phyloP scores from a whole-genome alignment of 768 basidiomycete species.

The Lyophyllum shimeji region DNA sequence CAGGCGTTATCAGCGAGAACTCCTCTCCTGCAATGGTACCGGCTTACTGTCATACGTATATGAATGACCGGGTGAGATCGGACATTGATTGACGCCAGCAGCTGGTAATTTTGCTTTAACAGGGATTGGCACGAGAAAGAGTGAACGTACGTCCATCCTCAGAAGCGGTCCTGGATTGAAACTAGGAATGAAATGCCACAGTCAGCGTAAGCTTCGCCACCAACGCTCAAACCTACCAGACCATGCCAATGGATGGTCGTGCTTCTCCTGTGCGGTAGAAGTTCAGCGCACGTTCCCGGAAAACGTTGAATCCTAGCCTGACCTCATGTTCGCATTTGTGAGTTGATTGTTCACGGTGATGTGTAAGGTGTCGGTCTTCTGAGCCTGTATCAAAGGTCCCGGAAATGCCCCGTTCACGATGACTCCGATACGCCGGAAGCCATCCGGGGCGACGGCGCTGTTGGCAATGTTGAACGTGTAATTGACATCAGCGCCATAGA shows the following conservation, averaged over 20 bases:
- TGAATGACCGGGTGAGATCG: slow-evolving; percentile 31
- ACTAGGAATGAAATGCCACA: slow-evolving; percentile 17
- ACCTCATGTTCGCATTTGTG: slow-evolving; percentile 32
- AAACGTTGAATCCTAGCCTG: background rate
- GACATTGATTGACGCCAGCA: slow-evolving; percentile 37
- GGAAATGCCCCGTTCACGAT: slow-evolving; percentile 41
- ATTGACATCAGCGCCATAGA: slow-evolving; percentile 20
- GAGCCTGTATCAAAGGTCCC: slow-evolving; percentile 38
- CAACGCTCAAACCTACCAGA: slow-evolving; percentile 19
- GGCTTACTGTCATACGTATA: slow-evolving; percentile 31
- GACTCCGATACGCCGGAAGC: slow-evolving; percentile 36
- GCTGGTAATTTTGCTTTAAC: slow-evolving; percentile 6
- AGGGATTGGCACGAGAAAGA: background rate
- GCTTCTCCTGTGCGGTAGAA: slow-evolving; percentile 21
- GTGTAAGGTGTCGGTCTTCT: slow-evolving; percentile 34
- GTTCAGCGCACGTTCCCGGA: background rate
- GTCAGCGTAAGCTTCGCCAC: background rate
- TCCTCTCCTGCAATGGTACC: slow-evolving; percentile 4
- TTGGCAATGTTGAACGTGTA: slow-evolving; percentile 34
- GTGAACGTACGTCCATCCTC: slow-evolving; percentile 40
- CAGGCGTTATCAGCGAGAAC: slow-evolving; percentile 21
- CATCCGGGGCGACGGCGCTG: slow-evolving; percentile 41
- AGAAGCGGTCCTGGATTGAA: slow-evolving; percentile 42
- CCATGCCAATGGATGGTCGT: slow-evolving; percentile 34
- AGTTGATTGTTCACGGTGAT: slow-evolving; percentile 32